Base-by-base conservation (phyloP, 108 stramenopile species). In the Cyclotella choctawhatcheeana region DNA sequence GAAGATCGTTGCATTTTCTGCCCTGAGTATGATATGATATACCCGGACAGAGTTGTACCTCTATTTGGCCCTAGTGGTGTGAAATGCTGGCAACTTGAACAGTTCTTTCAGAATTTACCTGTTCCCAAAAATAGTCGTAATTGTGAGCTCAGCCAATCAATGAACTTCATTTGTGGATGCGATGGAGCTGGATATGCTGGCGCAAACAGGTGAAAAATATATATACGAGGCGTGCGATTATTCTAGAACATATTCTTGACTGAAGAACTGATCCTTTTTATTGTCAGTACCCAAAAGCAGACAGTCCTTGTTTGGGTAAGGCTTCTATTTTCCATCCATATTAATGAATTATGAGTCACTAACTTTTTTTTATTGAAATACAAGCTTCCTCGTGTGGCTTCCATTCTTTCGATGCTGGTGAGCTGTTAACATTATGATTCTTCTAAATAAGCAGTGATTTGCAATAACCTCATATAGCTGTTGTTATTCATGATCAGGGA, bases 81-180 rank as follows among this genome's bases (percentile, higher is more conserved):
- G 5, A 66, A 47, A 12, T 66, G 64, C 22, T 66, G 64, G 64
- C 64, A 66, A 20, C 2, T 66, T 7, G 35, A 66, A 50, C 24
- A 20, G 7, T 66, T 66, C 45, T 66, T 66, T 32, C 18, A 66
- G 24, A 20, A 12, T 3, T n/a, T 66, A 6, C 35, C 32, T 6
- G 64, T 66, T 3, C 21, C 18, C n/a, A 48, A 66, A 47, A 32
- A 50, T 5, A 40, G 35, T 44, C 26, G 21, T 4, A 66, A 66
- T 18, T 66, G 64, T 32, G 17, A 47, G 10, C 10, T 66, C 6
- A 12, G 47, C 13, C 62, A 64, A 37, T 7, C 31, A 16, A 44
- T 47, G 62, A 64, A 64, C 25, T 64, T 48, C 18, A 64, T 64
- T 48, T 64, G 62, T 48, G 62, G 62, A 8, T 64, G 62, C n/a